Evolutionary conservation across 1,284 basidiomycete genomes (phyloP).

Genomic region (Pyrrhoderma lamaoense): DNA sequence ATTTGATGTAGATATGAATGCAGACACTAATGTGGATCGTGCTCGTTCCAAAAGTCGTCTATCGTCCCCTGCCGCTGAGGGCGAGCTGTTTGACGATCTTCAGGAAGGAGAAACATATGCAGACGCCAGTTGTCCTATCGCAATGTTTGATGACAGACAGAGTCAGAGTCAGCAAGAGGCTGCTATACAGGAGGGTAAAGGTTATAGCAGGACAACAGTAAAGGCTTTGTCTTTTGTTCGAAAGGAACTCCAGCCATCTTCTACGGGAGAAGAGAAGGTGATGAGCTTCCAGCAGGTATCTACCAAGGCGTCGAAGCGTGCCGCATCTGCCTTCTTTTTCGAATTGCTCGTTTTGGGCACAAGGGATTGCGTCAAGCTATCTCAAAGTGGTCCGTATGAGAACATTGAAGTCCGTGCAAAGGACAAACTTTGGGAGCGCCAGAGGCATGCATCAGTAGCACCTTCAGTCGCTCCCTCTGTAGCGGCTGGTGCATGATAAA

Average conservation of each 20-base stretch:
- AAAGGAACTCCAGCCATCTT: constrained; percentile 57
- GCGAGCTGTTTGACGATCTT: constrained; percentile 41
- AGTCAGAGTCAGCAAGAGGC: constrained; percentile 37
- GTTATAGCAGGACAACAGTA: constrained; percentile 85
- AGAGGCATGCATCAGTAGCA: constrained; percentile 43
- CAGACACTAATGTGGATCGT: constrained; percentile 29
- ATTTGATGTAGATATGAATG: constrained; percentile 41
- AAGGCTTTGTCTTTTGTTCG: constrained; percentile 84
- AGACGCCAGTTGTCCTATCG: constrained; percentile 70
- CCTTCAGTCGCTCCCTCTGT: constrained; percentile 23
- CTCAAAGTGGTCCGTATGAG: constrained; percentile 70
- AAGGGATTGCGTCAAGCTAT: constrained; percentile 79
- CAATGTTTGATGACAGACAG: constrained; percentile 71
- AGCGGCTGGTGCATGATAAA: too few relatives aligned
- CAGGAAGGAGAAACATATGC: constrained; percentile 48
- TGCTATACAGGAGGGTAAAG: constrained; percentile 51
- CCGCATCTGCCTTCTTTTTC: constrained; percentile 95
- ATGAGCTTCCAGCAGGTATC: constrained; percentile 72
- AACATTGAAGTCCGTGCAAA: constrained; percentile 84
- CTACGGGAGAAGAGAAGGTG: constrained; percentile 44
- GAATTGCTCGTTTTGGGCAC: constrained; percentile 93
- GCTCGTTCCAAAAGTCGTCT: constrained; percentile 48
- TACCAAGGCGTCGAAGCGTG: constrained; percentile 80
- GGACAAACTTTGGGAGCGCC: constrained; percentile 75
- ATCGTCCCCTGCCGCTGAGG: constrained; percentile 61